Percentiles rank a stretch among this genome's conserved stretches.
Evolutionary conservation across 106 monocot genomes (phyloP).

Genomic region (Allium sativum): DNA sequence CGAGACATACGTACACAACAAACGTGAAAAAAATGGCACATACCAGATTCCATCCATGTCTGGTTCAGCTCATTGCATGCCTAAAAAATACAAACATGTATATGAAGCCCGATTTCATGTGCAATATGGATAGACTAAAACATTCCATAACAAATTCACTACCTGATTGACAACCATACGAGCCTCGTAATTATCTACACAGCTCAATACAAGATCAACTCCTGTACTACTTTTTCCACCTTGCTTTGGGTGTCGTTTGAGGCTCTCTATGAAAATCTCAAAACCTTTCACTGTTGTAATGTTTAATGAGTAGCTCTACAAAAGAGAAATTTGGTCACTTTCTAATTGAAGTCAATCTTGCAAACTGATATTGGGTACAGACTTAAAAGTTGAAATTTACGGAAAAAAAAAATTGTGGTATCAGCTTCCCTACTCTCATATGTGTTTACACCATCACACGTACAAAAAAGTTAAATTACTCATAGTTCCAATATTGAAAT

Average conservation of each 20-base stretch:
- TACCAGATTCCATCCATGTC: constrained; percentile 99
- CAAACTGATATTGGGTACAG: too few species aligned
- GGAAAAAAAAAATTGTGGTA: too few species aligned
- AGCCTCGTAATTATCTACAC: constrained; percentile 99
- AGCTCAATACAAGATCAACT: constrained; percentile 95
- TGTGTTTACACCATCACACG: too few species aligned
- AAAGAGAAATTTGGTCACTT: constrained; percentile 4
- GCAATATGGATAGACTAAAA: not conserved
- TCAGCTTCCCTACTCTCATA: too few species aligned
- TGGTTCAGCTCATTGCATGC: constrained; percentile 96
- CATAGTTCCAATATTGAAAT: too few species aligned
- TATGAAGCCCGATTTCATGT: not conserved
- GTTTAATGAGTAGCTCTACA: constrained; percentile 90
- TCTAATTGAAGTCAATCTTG: not conserved
- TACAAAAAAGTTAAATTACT: too few species aligned
- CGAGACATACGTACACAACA: not conserved
- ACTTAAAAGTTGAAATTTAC: too few species aligned
- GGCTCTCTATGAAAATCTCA: constrained; percentile 71
- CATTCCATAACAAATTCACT: not conserved
- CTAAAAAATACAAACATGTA: constrained; percentile 30
- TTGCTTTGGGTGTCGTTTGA: constrained; percentile 34
- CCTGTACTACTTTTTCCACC: constrained; percentile 26
- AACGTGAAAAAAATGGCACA: not conserved
- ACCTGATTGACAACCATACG: constrained; percentile 99
- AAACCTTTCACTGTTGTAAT: constrained; percentile 94